phyloP scores from a whole-genome alignment of 768 basidiomycete genomes.

The Trametes cubensis region DNA sequence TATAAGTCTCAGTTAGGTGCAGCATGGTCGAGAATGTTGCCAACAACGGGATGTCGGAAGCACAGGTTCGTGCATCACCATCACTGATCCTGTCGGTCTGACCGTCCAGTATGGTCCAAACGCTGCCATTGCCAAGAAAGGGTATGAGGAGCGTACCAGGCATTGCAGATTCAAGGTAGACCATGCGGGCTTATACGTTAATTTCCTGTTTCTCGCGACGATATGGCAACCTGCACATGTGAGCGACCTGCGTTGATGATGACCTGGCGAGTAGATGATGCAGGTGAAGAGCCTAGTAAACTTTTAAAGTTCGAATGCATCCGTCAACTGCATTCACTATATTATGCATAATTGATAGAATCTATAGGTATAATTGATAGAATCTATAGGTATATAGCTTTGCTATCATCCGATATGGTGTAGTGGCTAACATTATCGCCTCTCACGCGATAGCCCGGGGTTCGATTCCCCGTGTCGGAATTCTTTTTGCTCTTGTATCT shows the following conservation, averaged over 20 bases:
- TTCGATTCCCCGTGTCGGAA: constrained; percentile 19
- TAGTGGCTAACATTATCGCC: constrained; percentile 20
- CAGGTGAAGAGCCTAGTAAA: too few relatives aligned
- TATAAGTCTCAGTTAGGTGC: neutral
- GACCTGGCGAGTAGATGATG: too few relatives aligned
- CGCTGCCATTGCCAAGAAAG: neutral
- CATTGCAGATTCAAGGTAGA: neutral
- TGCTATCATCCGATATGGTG: constrained; percentile 14
- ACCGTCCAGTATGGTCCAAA: neutral
- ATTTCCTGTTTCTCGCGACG: neutral
- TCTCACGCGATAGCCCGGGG: constrained; percentile 19
- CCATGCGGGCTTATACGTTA: neutral
- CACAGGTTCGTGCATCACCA: constrained; percentile 9
- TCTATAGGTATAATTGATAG: too few relatives aligned
- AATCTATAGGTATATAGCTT: too few relatives aligned
- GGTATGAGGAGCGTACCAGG: neutral
- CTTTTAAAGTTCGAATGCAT: too few relatives aligned
- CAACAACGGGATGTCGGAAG: neutral
- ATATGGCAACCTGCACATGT: too few relatives aligned
- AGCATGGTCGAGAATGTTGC: neutral
- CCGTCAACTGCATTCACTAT: too few relatives aligned
- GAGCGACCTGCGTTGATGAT: too few relatives aligned
- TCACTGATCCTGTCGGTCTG: constrained; percentile 6
- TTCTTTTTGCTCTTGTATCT: neutral
- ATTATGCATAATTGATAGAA: too few relatives aligned